Percentiles rank a stretch among this genome's conserved stretches.
Evolutionary conservation across 192 early-diverging fungal genomes (phyloP).

Genomic region (Backusella australiensis): DNA sequence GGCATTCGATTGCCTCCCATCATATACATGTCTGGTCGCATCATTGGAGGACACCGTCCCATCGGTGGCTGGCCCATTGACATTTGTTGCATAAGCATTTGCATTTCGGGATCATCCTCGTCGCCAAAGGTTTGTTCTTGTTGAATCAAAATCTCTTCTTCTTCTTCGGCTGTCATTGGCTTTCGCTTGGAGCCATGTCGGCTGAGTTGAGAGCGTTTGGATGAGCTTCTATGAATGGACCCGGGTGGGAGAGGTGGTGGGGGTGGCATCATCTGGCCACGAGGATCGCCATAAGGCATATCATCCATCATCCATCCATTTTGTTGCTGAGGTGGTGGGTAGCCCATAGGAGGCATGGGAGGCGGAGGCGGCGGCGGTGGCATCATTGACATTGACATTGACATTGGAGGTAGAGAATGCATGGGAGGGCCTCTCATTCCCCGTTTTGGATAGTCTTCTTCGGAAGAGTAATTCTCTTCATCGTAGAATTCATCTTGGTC

Average conservation of each 20-base stretch:
- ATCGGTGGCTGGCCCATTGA: background rate
- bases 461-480: background rate
- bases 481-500: background rate
- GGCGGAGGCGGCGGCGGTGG: background rate
- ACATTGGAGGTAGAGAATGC: background rate
- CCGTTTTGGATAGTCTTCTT: background rate
- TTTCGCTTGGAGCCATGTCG: background rate
- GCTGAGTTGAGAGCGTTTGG: background rate
- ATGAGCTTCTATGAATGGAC: background rate
- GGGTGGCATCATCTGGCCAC: background rate
- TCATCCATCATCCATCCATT: constrained; percentile 9
- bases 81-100: constrained; percentile 10
- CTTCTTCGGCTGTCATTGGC: background rate
- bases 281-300: constrained; percentile 8
- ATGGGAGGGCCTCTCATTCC: background rate
- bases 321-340: background rate
- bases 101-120: background rate
- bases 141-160: background rate
- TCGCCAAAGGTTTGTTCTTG: background rate
- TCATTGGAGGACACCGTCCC: background rate
- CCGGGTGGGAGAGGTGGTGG: background rate
- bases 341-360: background rate
- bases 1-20: background rate
- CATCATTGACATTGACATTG: constrained; percentile 13
- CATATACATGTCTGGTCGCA: background rate